Base-by-base conservation (phyloP, 2,329 filamentous ascomycete species). In the Fusarium praegraminearum region DNA sequence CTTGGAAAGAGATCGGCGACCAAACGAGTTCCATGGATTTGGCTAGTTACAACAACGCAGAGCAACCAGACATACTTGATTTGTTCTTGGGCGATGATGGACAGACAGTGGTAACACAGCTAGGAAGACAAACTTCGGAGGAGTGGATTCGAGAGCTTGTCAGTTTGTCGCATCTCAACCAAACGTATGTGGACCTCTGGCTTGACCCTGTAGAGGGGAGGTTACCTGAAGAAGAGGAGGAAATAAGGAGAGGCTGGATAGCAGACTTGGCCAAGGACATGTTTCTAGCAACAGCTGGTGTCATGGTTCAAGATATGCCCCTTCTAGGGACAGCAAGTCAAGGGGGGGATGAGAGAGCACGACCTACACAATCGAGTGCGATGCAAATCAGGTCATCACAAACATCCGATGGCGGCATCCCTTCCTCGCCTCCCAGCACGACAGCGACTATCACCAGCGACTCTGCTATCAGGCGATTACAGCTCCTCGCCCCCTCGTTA, bases 231-330 rank as follows among this genome's bases (percentile, higher is more conserved):
- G 59, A 76, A 20, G 66, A 75, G 22, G 73, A 77, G 32, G 63
- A 63, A 15, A 33, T 62, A 15, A 69, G 76, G 32, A 67, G 62
- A 59, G 57, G 64, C 2, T 79, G 78, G 77, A 61, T 80, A 11
- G 62, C 72, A 9, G 78, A 79, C 40, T 30, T 80, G 20, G 79
- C 79, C 4, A 75, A 73, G 35, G 78, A 80, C 16, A 65, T 76
- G 24, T 79, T 80, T 55, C 63, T 81, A 10, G 76, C 79, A 5
- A 78, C 75, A 20, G 76, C 77, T 36, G 79, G 78, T 18, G 74
- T 80, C 26, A 69, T 79, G 72, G 72, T 80, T 12, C 80, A 81
- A 45, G 75, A 79, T 30, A 66, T 71, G 12, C 73, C 73, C 13
- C 60, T 80, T 16, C 68, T 80, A 8, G 76, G 78, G 3, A 51